A percentile compares a stretch with the other conserved stretches of the same genome.
Conservation (phyloP, 345 rosid species). For the Capsella bursapastoris region DNA sequence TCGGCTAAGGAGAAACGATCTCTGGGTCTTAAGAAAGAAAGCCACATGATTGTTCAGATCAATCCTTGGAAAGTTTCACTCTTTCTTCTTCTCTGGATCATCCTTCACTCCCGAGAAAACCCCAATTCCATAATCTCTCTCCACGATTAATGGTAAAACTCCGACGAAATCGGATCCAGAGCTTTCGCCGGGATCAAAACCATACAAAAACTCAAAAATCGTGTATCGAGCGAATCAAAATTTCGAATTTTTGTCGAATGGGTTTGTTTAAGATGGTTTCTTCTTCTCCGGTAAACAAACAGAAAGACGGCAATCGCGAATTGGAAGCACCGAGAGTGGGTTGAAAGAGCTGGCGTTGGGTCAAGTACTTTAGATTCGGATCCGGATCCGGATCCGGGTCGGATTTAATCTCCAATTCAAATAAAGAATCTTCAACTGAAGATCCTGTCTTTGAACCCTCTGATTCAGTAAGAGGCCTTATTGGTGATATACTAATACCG, state of each 20-base stretch:
- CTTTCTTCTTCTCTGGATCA: constrained; percentile 33
- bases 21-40: constrained; percentile 87
- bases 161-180: background rate
- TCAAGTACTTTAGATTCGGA: constrained; percentile 23
- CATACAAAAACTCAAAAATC: constrained; percentile 17
- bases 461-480: constrained; percentile 2
- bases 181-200: constrained; percentile 25
- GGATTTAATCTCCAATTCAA: background rate
- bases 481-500: background rate
- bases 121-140: constrained; percentile 6
- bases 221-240: background rate
- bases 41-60: constrained; percentile 73
- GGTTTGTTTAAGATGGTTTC: background rate
- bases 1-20: constrained; percentile 93
- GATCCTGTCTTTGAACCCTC: constrained; percentile 20
- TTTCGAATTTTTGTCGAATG: constrained; percentile 29
- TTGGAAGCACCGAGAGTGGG: constrained; percentile 26
- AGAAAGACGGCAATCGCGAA: constrained; percentile 26
- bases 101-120: constrained; percentile 42
- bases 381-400: constrained; percentile 32
- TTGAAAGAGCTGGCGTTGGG: constrained; percentile 43
- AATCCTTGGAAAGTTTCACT: constrained; percentile 42
- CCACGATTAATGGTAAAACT: background rate
- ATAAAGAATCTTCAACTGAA: background rate
- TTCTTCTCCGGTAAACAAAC: constrained; percentile 28